These are phyloP conservation scores for Colletotrichum aenigma DNA, from an alignment of 2,329 filamentous ascomycete species.

Conservation along the genomic window DNA sequence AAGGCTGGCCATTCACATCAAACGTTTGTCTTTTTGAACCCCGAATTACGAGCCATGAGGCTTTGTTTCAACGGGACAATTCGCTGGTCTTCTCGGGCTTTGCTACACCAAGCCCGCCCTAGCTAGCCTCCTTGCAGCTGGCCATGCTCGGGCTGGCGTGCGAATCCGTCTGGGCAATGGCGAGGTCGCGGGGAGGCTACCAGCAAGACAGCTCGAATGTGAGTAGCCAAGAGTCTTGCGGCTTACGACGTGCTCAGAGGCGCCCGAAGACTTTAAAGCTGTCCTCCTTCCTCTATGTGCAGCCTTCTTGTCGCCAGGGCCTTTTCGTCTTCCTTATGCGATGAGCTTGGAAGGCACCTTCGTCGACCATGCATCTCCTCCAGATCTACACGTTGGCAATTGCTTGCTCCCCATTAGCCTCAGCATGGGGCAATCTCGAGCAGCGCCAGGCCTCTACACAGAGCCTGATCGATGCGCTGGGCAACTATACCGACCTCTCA, in stretches of 20 bases:
- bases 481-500: slow-evolving; percentile 1
- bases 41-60: not conserved
- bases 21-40: not conserved
- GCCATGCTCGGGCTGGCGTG: not conserved
- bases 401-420: not conserved
- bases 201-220: not conserved
- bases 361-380: not conserved
- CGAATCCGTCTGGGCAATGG: not conserved
- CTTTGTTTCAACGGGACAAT: not conserved
- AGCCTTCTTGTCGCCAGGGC: not conserved
- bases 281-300: not conserved
- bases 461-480: not conserved
- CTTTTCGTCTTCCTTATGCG: too few relatives aligned
- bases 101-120: not conserved
- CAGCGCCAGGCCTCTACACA: not conserved
- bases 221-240: not conserved
- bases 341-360: not conserved
- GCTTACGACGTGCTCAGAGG: not conserved
- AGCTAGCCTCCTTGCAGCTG: not conserved
- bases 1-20: not conserved
- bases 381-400: not conserved
- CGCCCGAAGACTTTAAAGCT: not conserved
- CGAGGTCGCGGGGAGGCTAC: not conserved
- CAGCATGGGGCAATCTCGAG: not conserved
- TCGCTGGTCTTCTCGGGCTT: not conserved